Evolutionary conservation across 1,139 yeast species (phyloP).

Genomic region (Geotrichum reessii): DNA sequence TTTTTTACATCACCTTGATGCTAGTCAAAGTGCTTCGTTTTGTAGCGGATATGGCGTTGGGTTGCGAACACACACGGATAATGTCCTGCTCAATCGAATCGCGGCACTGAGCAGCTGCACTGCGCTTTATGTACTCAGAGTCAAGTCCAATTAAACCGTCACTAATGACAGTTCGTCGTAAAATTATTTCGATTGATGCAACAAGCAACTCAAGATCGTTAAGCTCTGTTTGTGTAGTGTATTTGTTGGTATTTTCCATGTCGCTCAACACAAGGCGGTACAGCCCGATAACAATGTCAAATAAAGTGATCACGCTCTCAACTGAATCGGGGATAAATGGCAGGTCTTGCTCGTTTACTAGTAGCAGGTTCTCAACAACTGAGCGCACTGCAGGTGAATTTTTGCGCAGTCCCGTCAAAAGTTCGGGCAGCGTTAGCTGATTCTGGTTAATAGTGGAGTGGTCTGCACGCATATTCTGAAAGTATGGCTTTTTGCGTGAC

Average conservation of each 20-base stretch:
- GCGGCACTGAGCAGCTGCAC: not conserved
- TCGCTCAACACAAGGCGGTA: not conserved
- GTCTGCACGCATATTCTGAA: conserved; percentile 7
- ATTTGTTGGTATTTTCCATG: not conserved
- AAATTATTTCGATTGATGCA: conserved; percentile 1
- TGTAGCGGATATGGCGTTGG: not conserved
- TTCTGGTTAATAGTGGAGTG: conserved; percentile 9
- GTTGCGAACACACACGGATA: conserved; percentile 1
- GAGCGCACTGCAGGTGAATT: not conserved
- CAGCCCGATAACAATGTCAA: conserved; percentile 3
- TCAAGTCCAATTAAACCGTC: conserved; percentile 4
- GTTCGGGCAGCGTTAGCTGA: conserved; percentile 11
- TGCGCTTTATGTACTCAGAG: conserved; percentile 5
- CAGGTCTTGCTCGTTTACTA: conserved; percentile 9
- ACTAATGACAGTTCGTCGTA: not conserved
- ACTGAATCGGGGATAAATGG: conserved; percentile 13
- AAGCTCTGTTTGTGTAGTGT: not conserved
- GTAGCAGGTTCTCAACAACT: not conserved
- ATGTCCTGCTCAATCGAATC: conserved; percentile 11
- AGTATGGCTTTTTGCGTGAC: not conserved
- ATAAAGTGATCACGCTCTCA: conserved; percentile 9
- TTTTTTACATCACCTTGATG: not conserved
- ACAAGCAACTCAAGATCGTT: not conserved
- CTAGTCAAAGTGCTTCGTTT: not conserved
- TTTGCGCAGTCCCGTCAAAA: not conserved